Evolutionary conservation across 2,329 filamentous ascomycete species (phyloP).

Genomic region (Gyromitra esculenta): DNA sequence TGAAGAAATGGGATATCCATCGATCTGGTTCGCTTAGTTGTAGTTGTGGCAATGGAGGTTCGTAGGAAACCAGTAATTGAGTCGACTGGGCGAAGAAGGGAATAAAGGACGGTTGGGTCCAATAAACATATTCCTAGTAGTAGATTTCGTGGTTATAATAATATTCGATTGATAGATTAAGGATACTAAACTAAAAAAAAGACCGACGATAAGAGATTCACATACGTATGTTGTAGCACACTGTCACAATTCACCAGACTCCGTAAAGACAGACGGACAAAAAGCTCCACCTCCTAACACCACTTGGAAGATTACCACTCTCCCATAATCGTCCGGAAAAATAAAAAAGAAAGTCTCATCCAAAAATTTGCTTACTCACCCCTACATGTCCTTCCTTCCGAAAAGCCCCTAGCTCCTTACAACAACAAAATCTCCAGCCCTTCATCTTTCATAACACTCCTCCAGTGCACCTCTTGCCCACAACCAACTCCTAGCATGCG

Average conservation of each 20-base stretch:
- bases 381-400: not conserved
- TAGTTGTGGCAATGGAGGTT: no score
- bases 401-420: not conserved
- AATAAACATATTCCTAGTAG: not conserved
- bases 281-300: constrained; percentile 1
- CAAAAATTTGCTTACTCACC: not conserved
- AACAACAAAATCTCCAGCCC: constrained; percentile 36
- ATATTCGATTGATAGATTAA: not conserved
- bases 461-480: constrained; percentile 51
- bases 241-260: not conserved
- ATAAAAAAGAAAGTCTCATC: not conserved
- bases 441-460: constrained; percentile 42
- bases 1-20: no score
- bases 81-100: no score
- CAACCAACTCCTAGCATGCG: constrained; percentile 16
- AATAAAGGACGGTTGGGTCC: not conserved
- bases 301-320: not conserved
- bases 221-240: not conserved
- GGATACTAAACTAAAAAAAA: constrained; percentile 12
- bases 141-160: not conserved
- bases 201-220: constrained; percentile 10
- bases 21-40: no score
- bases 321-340: not conserved
- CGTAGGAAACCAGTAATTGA: no score
- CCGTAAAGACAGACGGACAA: constrained; percentile 22